Conservation (phyloP, 1,284 basidiomycete genomes). For the Golubevia sp. region DNA sequence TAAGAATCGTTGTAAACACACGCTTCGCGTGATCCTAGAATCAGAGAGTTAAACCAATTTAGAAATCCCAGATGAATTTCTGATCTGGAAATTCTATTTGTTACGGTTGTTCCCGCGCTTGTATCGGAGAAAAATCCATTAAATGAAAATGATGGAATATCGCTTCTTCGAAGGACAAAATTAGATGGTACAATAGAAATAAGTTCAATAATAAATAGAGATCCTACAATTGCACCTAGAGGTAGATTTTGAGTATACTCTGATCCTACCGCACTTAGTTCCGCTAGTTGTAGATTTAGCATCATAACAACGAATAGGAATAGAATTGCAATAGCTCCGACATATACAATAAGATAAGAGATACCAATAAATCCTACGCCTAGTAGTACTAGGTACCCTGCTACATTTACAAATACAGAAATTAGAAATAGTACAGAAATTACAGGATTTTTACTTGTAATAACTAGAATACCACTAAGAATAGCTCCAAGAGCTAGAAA, state of each 20-base stretch:
- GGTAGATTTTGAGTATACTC: constrained; percentile 63
- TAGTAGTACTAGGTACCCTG: constrained; percentile 54
- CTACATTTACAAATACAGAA: constrained; percentile 60
- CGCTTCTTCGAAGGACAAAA: constrained; percentile 4
- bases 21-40: no score
- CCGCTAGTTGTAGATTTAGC: constrained; percentile 60
- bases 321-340: constrained; percentile 55
- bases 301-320: constrained; percentile 60
- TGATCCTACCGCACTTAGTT: constrained; percentile 57
- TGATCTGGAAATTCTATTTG: constrained; percentile 10
- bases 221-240: constrained; percentile 43
- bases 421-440: constrained; percentile 61
- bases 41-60: constrained; percentile 17
- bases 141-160: not conserved
- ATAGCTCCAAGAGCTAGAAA: constrained; percentile 57
- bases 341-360: constrained; percentile 61
- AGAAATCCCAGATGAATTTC: constrained; percentile 14
- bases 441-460: constrained; percentile 59
- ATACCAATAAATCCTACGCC: constrained; percentile 59
- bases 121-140: not conserved
- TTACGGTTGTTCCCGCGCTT: no score
- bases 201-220: constrained; percentile 45
- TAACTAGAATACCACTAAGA: constrained; percentile 56
- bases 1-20: no score
- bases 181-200: constrained; percentile 32